A percentile compares a stretch with the other conserved stretches of the same genome.
Evolutionary conservation across 129 eudicot species (phyloP).

Genomic region (Glebionis coronaria): DNA sequence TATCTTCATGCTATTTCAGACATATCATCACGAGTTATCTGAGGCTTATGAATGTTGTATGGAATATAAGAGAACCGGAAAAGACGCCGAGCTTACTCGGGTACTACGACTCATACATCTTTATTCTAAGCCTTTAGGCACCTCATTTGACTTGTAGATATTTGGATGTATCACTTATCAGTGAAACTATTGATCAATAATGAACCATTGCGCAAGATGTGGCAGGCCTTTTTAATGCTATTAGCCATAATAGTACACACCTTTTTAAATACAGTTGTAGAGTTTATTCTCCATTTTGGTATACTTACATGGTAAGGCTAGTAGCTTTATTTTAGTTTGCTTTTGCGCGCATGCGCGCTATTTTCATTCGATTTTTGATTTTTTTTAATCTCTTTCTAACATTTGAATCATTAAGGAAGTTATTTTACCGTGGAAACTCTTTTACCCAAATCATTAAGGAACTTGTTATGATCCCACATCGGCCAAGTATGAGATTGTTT

Average conservation of each 20-base stretch:
- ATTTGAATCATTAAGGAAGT: too few species aligned
- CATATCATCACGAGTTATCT: slow-evolving; percentile 74
- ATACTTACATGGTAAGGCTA: neutral
- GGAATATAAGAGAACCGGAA: slow-evolving; percentile 87
- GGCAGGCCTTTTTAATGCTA: neutral
- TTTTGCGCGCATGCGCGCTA: neutral
- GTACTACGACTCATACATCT: slow-evolving; percentile 30
- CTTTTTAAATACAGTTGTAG: neutral
- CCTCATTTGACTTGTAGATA: slow-evolving; percentile 5
- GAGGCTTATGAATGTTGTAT: slow-evolving; percentile 97
- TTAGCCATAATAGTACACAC: too few species aligned
- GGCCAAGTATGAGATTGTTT: too few species aligned
- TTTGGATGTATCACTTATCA: neutral
- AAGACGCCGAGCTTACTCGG: slow-evolving; percentile 97
- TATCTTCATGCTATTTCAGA: slow-evolving; percentile 41
- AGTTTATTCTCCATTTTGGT: neutral
- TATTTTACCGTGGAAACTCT: too few species aligned
- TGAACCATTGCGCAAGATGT: neutral
- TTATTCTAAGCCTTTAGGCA: neutral
- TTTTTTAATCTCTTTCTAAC: too few species aligned
- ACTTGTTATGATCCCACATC: too few species aligned
- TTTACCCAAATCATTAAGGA: too few species aligned
- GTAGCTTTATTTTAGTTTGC: neutral
- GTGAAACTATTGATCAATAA: neutral
- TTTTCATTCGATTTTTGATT: neutral